A percentile compares a stretch with the other conserved stretches of the same genome.
Evolutionary conservation across 306 rosid species (phyloP).

Genomic region (Prunus dulcis): DNA sequence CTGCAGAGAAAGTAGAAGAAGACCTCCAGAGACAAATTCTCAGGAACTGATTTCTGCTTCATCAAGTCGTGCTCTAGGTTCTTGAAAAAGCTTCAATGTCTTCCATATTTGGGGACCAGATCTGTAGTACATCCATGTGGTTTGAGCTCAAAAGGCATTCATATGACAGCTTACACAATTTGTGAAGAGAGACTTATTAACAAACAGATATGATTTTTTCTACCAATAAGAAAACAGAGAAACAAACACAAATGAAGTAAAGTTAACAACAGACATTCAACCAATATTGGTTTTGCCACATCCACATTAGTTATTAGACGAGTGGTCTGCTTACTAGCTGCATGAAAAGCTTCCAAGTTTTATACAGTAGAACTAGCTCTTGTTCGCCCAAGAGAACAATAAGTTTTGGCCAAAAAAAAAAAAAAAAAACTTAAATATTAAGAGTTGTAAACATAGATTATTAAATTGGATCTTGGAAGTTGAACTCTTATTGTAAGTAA

Average conservation of each 20-base stretch:
- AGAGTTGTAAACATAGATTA: not conserved
- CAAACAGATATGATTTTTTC: not conserved
- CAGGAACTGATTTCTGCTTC: constrained; percentile 88
- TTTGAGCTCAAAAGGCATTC: constrained; percentile 8
- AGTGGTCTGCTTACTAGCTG: not conserved
- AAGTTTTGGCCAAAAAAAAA: no score
- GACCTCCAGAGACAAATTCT: constrained; percentile 80
- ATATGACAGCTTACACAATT: constrained; percentile 14
- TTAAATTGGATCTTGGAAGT: not conserved
- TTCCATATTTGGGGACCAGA: constrained; percentile 94
- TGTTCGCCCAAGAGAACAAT: no score
- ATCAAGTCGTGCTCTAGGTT: constrained; percentile 62
- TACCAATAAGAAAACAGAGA: not conserved
- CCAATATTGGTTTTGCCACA: no score
- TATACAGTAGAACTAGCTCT: no score
- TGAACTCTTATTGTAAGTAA: not conserved
- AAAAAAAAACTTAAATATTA: not conserved
- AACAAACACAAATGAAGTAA: not conserved
- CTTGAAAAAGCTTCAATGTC: constrained; percentile 77
- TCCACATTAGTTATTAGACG: not conserved
- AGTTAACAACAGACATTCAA: not conserved
- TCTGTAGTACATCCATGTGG: constrained; percentile 38
- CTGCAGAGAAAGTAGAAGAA: not conserved
- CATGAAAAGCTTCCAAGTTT: not conserved
- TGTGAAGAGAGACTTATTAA: not conserved